A percentile compares a stretch with the other conserved stretches of the same genome.
phyloP scores from a whole-genome alignment of 192 early-diverging fungal genomes.

The Pilobolus umbonatus region DNA sequence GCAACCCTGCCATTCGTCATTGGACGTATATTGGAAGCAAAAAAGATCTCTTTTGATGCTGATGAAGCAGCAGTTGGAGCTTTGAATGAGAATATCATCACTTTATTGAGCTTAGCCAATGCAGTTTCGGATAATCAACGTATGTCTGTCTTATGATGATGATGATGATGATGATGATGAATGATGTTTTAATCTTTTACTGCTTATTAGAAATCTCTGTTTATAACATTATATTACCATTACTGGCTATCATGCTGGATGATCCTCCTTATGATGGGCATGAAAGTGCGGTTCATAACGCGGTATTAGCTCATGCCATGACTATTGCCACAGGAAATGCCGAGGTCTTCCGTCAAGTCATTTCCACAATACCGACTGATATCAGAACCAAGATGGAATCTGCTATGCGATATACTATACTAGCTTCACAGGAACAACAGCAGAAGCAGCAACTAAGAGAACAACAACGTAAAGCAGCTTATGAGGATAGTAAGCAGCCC shows the following conservation, averaged over 20 bases:
- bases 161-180: too few relatives aligned
- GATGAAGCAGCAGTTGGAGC: slow-evolving; percentile 28
- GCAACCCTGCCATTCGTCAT: slow-evolving; percentile 29
- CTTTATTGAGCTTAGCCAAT: slow-evolving; percentile 37
- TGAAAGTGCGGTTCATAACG: slow-evolving; percentile 27
- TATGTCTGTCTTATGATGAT: slow-evolving; percentile 19
- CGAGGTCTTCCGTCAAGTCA: slow-evolving; percentile 36
- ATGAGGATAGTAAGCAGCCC: slow-evolving; percentile 31
- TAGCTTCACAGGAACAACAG: slow-evolving; percentile 38
- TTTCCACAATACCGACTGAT: slow-evolving; percentile 29
- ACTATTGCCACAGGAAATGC: slow-evolving; percentile 37
- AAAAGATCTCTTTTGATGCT: slow-evolving; percentile 2
- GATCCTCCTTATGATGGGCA: slow-evolving; percentile 5
- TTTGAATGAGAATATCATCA: slow-evolving; percentile 47
- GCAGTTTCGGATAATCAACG: slow-evolving; percentile 35
- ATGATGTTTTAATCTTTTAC: not conserved
- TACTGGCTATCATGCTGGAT: slow-evolving; percentile 39
- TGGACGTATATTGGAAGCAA: slow-evolving; percentile 18
- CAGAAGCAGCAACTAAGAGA: slow-evolving; percentile 32
- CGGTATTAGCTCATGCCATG: slow-evolving; percentile 39
- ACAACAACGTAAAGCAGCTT: slow-evolving; percentile 19
- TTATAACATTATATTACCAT: slow-evolving; percentile 41
- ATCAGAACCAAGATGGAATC: slow-evolving; percentile 45
- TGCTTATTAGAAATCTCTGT: slow-evolving; percentile 27
- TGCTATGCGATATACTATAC: slow-evolving; percentile 42